Evolutionary conservation across 768 basidiomycete species (phyloP).

Genomic region (Russula lepida): DNA sequence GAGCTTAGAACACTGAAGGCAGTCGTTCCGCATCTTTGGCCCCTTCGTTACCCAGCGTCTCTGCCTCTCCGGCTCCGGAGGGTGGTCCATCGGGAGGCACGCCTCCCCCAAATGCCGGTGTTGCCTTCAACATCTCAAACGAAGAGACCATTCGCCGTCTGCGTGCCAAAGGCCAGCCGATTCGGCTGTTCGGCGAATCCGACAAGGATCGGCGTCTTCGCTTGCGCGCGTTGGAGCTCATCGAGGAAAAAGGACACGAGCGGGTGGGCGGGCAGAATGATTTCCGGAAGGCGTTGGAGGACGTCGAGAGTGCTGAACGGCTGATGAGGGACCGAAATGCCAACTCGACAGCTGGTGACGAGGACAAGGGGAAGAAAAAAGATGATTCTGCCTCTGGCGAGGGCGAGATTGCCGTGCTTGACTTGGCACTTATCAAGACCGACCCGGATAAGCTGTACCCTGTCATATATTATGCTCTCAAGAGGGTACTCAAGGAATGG

Average conservation of each 20-base stretch:
- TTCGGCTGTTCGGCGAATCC: constrained; percentile 88
- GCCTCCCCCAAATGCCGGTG: constrained; percentile 28
- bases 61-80: constrained; percentile 37
- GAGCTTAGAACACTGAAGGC: constrained; percentile 15
- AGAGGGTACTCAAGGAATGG: constrained; percentile 92
- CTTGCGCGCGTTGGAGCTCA: constrained; percentile 86
- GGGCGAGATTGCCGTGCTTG: constrained; percentile 45
- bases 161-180: constrained; percentile 86
- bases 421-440: constrained; percentile 73
- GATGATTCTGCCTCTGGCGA: constrained; percentile 34
- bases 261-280: constrained; percentile 86
- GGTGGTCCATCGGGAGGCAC: constrained; percentile 18
- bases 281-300: constrained; percentile 83
- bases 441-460: constrained; percentile 96
- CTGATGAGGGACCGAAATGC: constrained; percentile 48
- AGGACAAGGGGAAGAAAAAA: constrained; percentile 56
- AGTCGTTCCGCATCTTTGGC: constrained; percentile 17
- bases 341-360: constrained; percentile 26
- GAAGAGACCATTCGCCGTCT: constrained; percentile 87
- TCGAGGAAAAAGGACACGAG: constrained; percentile 82
- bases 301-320: constrained; percentile 73
- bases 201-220: constrained; percentile 91
- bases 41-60: constrained; percentile 23
- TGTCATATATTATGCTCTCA: constrained; percentile 91
- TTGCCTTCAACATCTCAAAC: constrained; percentile 79